Evolutionary conservation across 176 grass and related monocot species (phyloP).

Genomic region (Oryza coarctata): DNA sequence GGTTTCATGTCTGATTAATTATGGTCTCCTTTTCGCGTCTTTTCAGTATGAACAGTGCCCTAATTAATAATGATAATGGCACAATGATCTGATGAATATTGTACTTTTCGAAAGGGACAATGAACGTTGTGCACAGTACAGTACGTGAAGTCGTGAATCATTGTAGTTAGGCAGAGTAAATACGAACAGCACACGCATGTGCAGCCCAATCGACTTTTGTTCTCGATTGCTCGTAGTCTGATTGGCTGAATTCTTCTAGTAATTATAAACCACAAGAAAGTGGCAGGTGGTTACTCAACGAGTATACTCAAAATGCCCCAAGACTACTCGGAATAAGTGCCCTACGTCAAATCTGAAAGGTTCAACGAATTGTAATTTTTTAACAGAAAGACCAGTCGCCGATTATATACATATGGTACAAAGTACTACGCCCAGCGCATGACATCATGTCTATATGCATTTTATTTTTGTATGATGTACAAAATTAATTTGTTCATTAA

Average conservation of each 20-base stretch:
- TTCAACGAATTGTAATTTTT: not conserved
- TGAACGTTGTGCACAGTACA: not conserved
- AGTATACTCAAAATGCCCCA: not conserved
- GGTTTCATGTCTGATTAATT: not conserved
- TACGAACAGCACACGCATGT: not conserved
- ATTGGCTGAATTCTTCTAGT: not conserved
- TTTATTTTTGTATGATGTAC: not conserved
- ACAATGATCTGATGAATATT: not conserved
- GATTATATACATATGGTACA: not conserved
- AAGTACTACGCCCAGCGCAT: not conserved
- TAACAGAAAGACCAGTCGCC: not conserved
- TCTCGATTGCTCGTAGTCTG: not conserved
- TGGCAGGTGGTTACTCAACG: not conserved
- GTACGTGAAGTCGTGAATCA: not conserved
- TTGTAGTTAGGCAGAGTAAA: not conserved
- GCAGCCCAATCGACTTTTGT: not conserved
- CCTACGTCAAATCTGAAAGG: not conserved
- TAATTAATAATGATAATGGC: not conserved
- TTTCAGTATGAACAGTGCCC: not conserved
- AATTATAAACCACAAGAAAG: not conserved
- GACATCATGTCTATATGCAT: not conserved
- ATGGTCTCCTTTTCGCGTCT: not conserved
- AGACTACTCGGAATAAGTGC: not conserved
- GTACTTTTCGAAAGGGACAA: not conserved
- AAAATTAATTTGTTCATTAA: not conserved